phyloP scores from a whole-genome alignment of 345 rosid species.

The Microthlaspi erraticum region DNA sequence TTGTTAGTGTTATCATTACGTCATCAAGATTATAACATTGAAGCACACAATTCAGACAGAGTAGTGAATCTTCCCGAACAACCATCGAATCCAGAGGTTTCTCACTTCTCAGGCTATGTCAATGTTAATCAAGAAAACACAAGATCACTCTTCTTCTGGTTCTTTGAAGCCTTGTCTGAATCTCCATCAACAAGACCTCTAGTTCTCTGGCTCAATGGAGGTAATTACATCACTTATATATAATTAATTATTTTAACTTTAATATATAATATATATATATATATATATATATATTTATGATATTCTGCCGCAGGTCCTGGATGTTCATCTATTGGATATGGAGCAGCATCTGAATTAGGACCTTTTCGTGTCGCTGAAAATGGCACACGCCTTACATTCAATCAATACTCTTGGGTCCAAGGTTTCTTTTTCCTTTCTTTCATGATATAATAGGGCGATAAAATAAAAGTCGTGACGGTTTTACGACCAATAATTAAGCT shows the following conservation, averaged over 20 bases:
- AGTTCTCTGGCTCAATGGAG: slow-evolving; percentile 79
- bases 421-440: slow-evolving; percentile 35
- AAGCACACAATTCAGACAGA: slow-evolving; percentile 51
- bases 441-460: not conserved
- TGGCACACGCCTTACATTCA: slow-evolving; percentile 54
- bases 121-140: slow-evolving; percentile 57
- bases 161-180: slow-evolving; percentile 64
- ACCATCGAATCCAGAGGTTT: slow-evolving; percentile 50
- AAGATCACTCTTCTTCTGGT: slow-evolving; percentile 77
- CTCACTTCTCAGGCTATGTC: slow-evolving; percentile 73
- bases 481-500: not conserved
- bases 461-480: not conserved
- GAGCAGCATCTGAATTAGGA: slow-evolving; percentile 68
- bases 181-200: slow-evolving; percentile 57
- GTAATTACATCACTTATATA: slow-evolving; percentile 31
- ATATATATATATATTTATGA: too few species aligned
- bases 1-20: slow-evolving; percentile 23
- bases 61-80: slow-evolving; percentile 60
- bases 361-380: slow-evolving; percentile 58
- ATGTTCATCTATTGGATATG: slow-evolving; percentile 71
- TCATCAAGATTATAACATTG: slow-evolving; percentile 28
- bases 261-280: too few species aligned
- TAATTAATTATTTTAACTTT: not conserved
- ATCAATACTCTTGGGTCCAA: slow-evolving; percentile 63
- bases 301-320: slow-evolving; percentile 57